Base-by-base conservation (phyloP, 2,329 filamentous ascomycete genomes). In the Neopestalotiopsis clavispora region DNA sequence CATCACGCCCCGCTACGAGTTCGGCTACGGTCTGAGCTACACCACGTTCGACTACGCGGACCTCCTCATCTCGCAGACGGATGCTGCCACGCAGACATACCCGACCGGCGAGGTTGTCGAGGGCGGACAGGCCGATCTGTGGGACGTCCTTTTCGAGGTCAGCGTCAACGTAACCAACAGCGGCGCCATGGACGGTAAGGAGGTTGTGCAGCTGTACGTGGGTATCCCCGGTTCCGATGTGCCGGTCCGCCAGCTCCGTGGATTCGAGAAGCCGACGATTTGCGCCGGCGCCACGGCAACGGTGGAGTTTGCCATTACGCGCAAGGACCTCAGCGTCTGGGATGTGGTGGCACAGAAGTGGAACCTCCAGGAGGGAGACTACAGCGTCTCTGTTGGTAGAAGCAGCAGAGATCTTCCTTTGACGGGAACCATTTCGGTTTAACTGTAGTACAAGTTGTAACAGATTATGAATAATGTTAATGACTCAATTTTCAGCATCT, bases 191-290 rank as follows among this genome's bases (percentile, higher is more conserved):
- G 74, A 77, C 28, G 87, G 86, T 32, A 82, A 83, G 2, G 81
- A 84, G 10, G 84, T 90, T 0, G 79, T 85, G 2, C 88, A 90
- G 77, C 78, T 90, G 1, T 90, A 90, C 74, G 76, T 89, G n/a
- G 71, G 74, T 4, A 79, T 84, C 77, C 80, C 82, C 57, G 61
- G 76, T 72, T 75, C 76, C 23, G 59, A 62, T 5, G 59, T 34
- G 32, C 87, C 87, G 0, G 79, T 83, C 4, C 79, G 79, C 63
- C 82, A 85, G 72, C 81, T 87, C 6, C 80, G 86, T 71, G 85
- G 79, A 63, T 89, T 89, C 68, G 82, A 85, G 3, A 89, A 89
- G 77, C 72, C 85, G 1, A 72, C 72, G 3, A 75, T 89, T 1
- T 72, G 74, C 4, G 72, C 80, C 0, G 84, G 84, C 1, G 78